A percentile compares a stretch with the other conserved stretches of the same genome.
Conservation (phyloP, 257 asterid genomes). For the Gynochthodes officinalis region DNA sequence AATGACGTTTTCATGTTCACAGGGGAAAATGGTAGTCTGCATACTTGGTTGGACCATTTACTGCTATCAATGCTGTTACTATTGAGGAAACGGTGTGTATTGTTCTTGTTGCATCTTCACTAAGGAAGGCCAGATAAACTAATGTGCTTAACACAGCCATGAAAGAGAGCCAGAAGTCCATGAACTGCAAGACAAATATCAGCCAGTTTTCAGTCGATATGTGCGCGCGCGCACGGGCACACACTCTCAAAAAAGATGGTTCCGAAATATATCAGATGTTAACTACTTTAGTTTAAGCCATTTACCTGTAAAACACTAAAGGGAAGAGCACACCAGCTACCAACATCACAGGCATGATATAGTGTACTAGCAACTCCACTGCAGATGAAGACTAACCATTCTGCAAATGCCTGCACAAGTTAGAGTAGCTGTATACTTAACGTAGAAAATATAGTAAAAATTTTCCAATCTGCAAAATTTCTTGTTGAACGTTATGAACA, state of each 20-base stretch:
- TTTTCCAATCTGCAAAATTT: not conserved
- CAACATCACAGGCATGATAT: constrained; percentile 85
- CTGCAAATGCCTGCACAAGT: constrained; percentile 70
- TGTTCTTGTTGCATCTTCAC: constrained; percentile 69
- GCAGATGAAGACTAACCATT: constrained; percentile 76
- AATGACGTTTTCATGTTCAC: not conserved
- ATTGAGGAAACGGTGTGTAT: constrained; percentile 72
- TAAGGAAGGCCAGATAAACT: constrained; percentile 55
- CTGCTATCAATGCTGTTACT: constrained; percentile 79
- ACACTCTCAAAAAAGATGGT: no score
- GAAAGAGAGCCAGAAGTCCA: constrained; percentile 97
- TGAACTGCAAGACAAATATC: constrained; percentile 37
- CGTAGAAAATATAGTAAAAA: not conserved
- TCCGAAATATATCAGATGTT: no score
- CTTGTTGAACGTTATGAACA: not conserved
- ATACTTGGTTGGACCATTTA: constrained; percentile 78
- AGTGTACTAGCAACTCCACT: constrained; percentile 83
- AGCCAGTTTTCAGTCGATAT: not conserved
- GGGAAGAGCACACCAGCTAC: constrained; percentile 70
- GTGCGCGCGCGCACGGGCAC: no score
- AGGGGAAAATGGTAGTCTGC: not conserved
- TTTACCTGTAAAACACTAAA: constrained; percentile 72
- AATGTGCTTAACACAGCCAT: constrained; percentile 87
- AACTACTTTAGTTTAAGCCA: not conserved
- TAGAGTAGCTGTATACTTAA: not conserved